Base-by-base conservation (phyloP, 1,139 yeast species). In the Zygoascus meyerae region DNA sequence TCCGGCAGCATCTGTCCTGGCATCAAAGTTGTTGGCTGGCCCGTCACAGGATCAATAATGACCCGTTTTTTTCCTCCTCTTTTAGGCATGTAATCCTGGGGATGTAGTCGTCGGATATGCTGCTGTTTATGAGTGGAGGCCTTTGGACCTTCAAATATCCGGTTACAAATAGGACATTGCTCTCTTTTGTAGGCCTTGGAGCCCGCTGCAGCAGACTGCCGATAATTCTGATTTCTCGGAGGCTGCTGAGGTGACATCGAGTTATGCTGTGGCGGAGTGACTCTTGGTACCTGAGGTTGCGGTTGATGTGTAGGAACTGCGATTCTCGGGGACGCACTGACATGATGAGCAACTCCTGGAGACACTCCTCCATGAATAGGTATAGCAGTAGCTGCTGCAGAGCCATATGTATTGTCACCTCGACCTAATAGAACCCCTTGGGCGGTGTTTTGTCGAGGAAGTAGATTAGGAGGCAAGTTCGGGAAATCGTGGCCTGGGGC, bases 101-200 rank as follows among this genome's bases (percentile, higher is more conserved):
- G 75, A 47, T 71, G 75, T 34, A 71, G 55, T 34, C 75, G 57
- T 16, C 73, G 63, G 44, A 71, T 70, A 49, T 71, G 75, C 59
- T 71, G 75, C 55, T 71, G 75, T 51, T 66, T 69, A 55, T 71
- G 75, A 1, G 75, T 71, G 2, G 72, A 61, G 2, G 74, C 70
- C 57, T 68, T 70, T 21, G 75, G 74, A 15, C 75, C 75, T 54
- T 65, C 67, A 61, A 71, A 71, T 30, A 61, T 60, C 35, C 75
- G 64, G 8, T 68, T 68, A 53, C 75, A 71, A 37, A 69, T 63
- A 41, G 67, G 71, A 52, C 73, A 69, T 36, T 60, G 67, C 52
- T 69, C 73, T 17, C 64, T 53, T 40, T 65, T 61, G 55, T 49
- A 60, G 44, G 58, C 61, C 30, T 35, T 34, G 11, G 40, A 34